Evolutionary conservation across 306 rosid genomes (phyloP), one percentile per base, ranked within the genome.

Genomic region (Glycyrrhiza uralensis): DNA sequence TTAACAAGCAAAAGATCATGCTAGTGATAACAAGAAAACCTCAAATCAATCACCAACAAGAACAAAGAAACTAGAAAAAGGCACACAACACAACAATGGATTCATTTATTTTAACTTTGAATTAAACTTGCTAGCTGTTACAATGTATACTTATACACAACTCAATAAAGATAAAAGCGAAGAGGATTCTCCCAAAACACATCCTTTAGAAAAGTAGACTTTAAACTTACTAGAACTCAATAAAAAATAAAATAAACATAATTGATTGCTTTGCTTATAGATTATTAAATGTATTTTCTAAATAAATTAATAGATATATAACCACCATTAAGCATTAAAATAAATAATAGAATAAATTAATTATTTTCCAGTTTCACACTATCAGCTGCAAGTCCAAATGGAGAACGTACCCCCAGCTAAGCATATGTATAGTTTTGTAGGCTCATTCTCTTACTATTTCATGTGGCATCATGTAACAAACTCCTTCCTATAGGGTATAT

Each of bases 71-170:
- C 32, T 2, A 56, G 45, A 72, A 49, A 24, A 51, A 24, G 14
- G 17, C 55, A 39, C 36, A 58, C 42, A 46, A 13, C 24, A 52
- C 26, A 33, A 45, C 44, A 45, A 59, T 33, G 13, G 28, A 12
- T 71, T 49, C 28, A 46, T 65, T 71, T 29, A 75, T 65, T 70
- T 59, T 35, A 54, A 82, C 22, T 69, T 74, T 14, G 33, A 62
- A 60, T 44, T 36, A 51, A 49, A 60, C 66, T 20, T 32, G n/a
- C n/a, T n/a, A n/a, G n/a, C n/a, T n/a, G 17, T 38, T 59, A 60
- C 26, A 26, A 11, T 5, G 33, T 22, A 60, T 12, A 42, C 59
- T 18, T 68, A 32, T 13, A 58, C 42, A 69, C 26, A 56, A n/a
- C 22, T 35, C 57, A 44, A 59, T 47, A n/a, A 65, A 66, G 62